Conservation (phyloP, 1,284 basidiomycete species). For the Melanopsichium pennsylvanicum region DNA sequence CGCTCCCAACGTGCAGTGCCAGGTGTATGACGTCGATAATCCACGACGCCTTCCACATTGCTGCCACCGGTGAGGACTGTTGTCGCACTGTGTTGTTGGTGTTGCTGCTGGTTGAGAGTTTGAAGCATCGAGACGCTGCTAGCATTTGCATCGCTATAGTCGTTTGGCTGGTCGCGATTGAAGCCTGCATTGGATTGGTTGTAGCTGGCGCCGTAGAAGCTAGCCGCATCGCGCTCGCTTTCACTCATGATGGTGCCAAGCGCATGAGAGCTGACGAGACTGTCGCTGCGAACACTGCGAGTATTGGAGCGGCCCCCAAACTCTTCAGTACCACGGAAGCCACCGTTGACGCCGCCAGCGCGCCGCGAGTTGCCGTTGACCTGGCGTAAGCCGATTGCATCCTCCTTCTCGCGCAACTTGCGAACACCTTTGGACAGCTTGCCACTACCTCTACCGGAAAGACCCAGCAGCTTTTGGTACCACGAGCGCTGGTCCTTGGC, state of each 20-base stretch:
- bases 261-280: constrained; percentile 38
- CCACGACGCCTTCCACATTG: constrained; percentile 68
- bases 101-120: constrained; percentile 21
- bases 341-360: constrained; percentile 62
- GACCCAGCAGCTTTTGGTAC: constrained; percentile 79
- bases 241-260: constrained; percentile 57
- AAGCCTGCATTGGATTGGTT: constrained; percentile 18
- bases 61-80: constrained; percentile 13
- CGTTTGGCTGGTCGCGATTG: not conserved
- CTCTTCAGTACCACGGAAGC: constrained; percentile 31
- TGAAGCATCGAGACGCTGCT: constrained; percentile 31
- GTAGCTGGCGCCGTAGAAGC: constrained; percentile 25
- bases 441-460: constrained; percentile 60
- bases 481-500: constrained; percentile 78
- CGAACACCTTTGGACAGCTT: constrained; percentile 82
- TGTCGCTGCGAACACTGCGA: constrained; percentile 43
- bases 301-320: constrained; percentile 14
- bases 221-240: constrained; percentile 43
- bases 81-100: constrained; percentile 6
- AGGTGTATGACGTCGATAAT: constrained; percentile 75
- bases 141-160: constrained; percentile 14
- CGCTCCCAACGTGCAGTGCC: constrained; percentile 89
- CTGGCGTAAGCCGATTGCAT: constrained; percentile 65
- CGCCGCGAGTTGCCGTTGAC: constrained; percentile 68
- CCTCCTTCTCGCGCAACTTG: constrained; percentile 84